A percentile compares a stretch with the other conserved stretches of the same genome.
Conservation (phyloP, 176 grass and related monocot species). For the Saccharum spontaneum region DNA sequence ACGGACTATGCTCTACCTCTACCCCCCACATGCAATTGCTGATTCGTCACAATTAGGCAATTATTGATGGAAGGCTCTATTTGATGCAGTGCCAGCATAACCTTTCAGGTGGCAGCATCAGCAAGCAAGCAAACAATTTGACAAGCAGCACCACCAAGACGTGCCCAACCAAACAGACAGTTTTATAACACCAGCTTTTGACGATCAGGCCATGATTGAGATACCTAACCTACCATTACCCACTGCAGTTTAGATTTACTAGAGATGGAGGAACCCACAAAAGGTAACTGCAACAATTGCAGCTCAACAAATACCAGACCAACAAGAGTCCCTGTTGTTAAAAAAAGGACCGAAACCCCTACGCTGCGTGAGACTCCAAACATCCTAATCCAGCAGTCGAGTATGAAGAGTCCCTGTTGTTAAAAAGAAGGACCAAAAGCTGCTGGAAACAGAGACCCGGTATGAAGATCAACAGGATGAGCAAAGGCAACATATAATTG, state of each 20-base stretch:
- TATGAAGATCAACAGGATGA: neutral
- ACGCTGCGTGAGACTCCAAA: neutral
- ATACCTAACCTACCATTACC: neutral
- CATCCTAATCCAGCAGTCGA: neutral
- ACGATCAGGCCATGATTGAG: neutral
- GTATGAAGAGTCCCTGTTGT: too few relatives aligned
- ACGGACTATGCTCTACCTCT: neutral
- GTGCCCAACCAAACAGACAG: constrained; percentile 1
- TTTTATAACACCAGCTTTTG: neutral
- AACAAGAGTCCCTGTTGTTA: neutral
- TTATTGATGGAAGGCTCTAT: neutral
- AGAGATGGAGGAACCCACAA: neutral
- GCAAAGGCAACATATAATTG: neutral
- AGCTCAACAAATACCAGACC: constrained; percentile 4
- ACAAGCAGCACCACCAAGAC: neutral
- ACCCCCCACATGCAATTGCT: neutral
- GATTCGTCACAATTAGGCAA: neutral
- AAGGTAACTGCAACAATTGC: neutral
- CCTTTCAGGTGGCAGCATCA: constrained; percentile 13
- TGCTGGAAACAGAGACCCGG: neutral
- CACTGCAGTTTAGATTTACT: too few relatives aligned
- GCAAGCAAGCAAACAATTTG: neutral
- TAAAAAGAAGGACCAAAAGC: too few relatives aligned
- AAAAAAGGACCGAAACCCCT: neutral
- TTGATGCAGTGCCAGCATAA: neutral